phyloP scores from a whole-genome alignment of 2,329 filamentous ascomycete genomes.

The Claviceps fusiformis region DNA sequence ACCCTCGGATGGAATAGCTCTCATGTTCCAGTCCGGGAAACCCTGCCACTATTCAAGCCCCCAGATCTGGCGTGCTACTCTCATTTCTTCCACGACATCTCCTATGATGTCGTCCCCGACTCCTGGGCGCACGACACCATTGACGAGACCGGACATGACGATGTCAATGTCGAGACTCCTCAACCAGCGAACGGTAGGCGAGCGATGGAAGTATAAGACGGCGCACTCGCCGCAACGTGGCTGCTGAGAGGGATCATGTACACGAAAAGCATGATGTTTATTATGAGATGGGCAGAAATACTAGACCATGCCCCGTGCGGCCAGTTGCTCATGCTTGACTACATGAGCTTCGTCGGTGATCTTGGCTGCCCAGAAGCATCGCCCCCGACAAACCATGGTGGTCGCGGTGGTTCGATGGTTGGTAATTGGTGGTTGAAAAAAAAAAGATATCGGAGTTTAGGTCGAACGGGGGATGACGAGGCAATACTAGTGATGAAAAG shows the following conservation, averaged over 20 bases:
- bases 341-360: background rate
- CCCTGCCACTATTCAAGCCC: background rate
- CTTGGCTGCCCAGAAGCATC: slow-evolving; percentile 11
- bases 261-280: slow-evolving; percentile 15
- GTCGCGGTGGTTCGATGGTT: background rate
- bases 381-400: slow-evolving; percentile 12
- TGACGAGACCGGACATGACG: background rate
- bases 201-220: slow-evolving; percentile 13
- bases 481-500: background rate
- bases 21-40: background rate
- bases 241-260: slow-evolving; percentile 8
- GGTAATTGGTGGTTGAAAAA: background rate
- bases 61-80: background rate
- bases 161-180: slow-evolving; percentile 8
- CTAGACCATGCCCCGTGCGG: slow-evolving; percentile 12
- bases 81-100: slow-evolving; percentile 3
- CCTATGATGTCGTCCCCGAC: slow-evolving; percentile 1
- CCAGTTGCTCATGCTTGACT: slow-evolving; percentile 11
- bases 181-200: slow-evolving; percentile 11
- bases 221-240: slow-evolving; percentile 22
- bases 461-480: background rate
- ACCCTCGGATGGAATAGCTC: background rate
- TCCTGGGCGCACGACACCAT: background rate
- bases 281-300: slow-evolving; percentile 19
- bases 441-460: background rate